Percentiles rank a stretch among this genome's conserved stretches.
phyloP scores from a whole-genome alignment of 1,139 yeast species.

The Suhomyces maxii region DNA sequence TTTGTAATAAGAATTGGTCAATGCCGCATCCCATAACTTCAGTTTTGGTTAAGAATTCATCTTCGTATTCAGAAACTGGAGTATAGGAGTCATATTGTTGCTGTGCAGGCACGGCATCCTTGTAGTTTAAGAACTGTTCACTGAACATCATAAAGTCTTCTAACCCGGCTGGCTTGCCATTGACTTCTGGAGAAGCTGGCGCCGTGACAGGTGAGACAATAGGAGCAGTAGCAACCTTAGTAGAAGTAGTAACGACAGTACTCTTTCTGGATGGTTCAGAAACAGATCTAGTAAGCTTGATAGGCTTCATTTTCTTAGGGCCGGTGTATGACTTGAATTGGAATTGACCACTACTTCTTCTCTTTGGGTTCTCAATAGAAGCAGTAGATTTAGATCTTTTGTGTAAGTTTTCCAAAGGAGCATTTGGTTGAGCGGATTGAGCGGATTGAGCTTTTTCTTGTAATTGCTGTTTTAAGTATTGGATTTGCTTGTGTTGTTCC shows the following conservation, averaged over 20 bases:
- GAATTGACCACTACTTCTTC: conserved; percentile 29
- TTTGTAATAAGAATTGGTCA: conserved; percentile 26
- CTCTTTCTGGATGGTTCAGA: conserved; percentile 22
- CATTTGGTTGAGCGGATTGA: conserved; percentile 9
- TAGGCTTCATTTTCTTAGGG: conserved; percentile 28
- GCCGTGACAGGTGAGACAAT: conserved; percentile 8
- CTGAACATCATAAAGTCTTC: conserved; percentile 36
- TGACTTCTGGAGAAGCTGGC: conserved; percentile 10
- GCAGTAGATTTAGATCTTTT: conserved; percentile 28
- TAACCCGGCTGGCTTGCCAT: conserved; percentile 21
- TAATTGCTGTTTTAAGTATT: conserved; percentile 26
- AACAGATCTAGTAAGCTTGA: conserved; percentile 22
- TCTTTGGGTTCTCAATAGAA: conserved; percentile 19
- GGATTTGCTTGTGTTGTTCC: conserved; percentile 28
- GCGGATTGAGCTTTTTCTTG: conserved; percentile 15
- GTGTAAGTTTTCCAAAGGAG: conserved; percentile 14
- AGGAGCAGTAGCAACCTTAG: conserved; percentile 6
- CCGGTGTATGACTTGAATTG: conserved; percentile 43
- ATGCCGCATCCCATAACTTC: conserved; percentile 19
- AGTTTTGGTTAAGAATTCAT: conserved; percentile 16
- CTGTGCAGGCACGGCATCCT: conserved; percentile 8
- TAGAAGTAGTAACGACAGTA: not conserved
- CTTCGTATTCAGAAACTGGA: conserved; percentile 27
- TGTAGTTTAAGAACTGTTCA: conserved; percentile 13
- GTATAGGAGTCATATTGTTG: conserved; percentile 15